Evolutionary conservation across 495 filamentous ascomycete species (phyloP), one percentile per base, ranked within the genome.

Genomic region (Lasiosphaeriaceae sp.): DNA sequence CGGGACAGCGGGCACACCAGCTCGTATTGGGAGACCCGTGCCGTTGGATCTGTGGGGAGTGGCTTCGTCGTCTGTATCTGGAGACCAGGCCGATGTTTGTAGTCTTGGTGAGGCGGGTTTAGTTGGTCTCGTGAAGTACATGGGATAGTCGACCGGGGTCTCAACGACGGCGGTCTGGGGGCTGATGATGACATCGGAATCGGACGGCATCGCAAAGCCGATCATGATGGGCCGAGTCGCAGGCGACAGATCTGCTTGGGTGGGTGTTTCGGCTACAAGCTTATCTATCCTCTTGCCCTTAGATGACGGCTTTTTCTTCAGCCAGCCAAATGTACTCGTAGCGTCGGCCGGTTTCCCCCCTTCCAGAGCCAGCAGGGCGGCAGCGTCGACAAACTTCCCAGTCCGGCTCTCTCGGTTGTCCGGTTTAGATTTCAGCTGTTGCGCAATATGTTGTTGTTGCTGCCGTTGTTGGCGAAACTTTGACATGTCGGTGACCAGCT

Each of bases 221-320:
- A 96, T 95, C 61, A 89, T 77, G 43, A 96, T 90, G 14, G 87
- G 82, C 23, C 87, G 73, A 61, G 90, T 86, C 5, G 78, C 84
- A 0, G 90, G 90, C 5, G 90, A 93, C 2, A 96, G 71, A 39
- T 86, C 88, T n/a, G 61, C 55, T 29, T 65, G 64, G 9, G 49
- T 23, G 5, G 63, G 53, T 2, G 62, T 26, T 11, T 63, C 55
- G 53, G 59, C 50, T 31, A 57, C 41, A 37, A 62, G 49, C 51
- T 60, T 61, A 6, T 66, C 60, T 8, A 62, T 50, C 50, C 63
- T 65, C 66, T 67, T 73, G 29, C 49, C 59, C 34, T 64, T 67
- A 11, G 31, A 37, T 1, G 35, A 26, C 48, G 63, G 64, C 56
- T 67, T 73, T 45, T 67, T 65, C 58, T 68, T 76, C 35, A 77